These are phyloP conservation scores for Phytopythium ostracodes DNA, from an alignment of 352 stramenopile species.

Conservation along the genomic window DNA sequence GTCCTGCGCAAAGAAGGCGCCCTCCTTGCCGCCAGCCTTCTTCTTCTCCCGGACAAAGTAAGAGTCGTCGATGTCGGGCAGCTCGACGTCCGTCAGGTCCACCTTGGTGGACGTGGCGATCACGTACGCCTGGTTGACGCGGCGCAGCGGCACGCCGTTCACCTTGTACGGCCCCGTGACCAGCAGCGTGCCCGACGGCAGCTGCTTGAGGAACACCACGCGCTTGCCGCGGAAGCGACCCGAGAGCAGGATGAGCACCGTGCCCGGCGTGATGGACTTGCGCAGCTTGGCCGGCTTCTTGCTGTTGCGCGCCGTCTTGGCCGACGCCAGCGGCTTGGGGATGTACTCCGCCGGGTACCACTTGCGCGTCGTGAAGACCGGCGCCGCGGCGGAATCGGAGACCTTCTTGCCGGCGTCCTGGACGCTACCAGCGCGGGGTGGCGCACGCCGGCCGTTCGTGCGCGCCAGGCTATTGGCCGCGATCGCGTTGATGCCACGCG, in stretches of 20 bases:
- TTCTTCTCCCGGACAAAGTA: conserved; percentile 92
- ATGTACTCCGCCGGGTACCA: conserved; percentile 77
- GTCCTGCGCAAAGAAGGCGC: conserved; percentile 85
- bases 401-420: conserved; percentile 8
- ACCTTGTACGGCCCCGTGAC: conserved; percentile 97
- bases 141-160: conserved; percentile 96
- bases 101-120: conserved; percentile 98
- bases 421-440: conserved; percentile 16
- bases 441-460: conserved; percentile 55
- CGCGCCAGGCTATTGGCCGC: conserved; percentile 58
- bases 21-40: conserved; percentile 77
- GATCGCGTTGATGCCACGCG: conserved; percentile 74
- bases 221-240: conserved; percentile 98
- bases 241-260: conserved; percentile 97
- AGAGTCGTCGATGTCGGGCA: conserved; percentile 89
- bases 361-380: conserved; percentile 23
- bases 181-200: conserved; percentile 94
- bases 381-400: neutral
- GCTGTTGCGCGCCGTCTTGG: conserved; percentile 76
- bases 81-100: conserved; percentile 89
- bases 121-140: conserved; percentile 98
- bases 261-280: conserved; percentile 95
- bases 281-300: conserved; percentile 93
- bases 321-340: conserved; percentile 62
- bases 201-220: conserved; percentile 98